Conservation (phyloP, 2,329 filamentous ascomycete species). For the Colletotrichum costaricense region DNA sequence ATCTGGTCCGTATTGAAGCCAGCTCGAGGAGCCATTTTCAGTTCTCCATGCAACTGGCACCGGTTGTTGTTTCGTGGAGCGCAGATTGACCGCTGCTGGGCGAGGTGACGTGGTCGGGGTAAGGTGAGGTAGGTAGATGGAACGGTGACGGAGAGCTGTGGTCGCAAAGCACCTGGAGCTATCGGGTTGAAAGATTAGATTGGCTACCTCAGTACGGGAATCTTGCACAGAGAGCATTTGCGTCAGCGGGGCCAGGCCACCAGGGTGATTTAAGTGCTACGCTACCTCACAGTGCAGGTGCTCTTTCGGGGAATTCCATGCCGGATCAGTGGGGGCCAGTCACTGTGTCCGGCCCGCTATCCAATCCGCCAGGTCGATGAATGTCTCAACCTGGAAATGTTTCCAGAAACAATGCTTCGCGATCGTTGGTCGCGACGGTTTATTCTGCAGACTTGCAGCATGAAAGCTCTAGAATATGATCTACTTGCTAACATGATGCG, state of each 20-base stretch:
- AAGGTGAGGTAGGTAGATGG: background rate
- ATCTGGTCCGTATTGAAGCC: constrained; percentile 82
- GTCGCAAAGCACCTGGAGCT: constrained; percentile 12
- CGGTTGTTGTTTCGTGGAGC: background rate
- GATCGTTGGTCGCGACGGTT: background rate
- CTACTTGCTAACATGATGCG: background rate
- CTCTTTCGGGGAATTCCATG: background rate
- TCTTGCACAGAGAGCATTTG: constrained; percentile 12
- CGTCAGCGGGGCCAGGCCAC: constrained; percentile 26
- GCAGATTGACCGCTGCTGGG: constrained; percentile 29
- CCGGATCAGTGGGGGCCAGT: background rate
- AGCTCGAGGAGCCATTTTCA: constrained; percentile 75
- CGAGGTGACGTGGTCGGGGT: constrained; percentile 1
- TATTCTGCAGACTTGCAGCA: background rate
- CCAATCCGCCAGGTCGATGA: background rate
- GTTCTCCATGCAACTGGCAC: constrained; percentile 57
- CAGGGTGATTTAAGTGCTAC: background rate
- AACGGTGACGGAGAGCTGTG: background rate
- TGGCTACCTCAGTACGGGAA: constrained; percentile 7
- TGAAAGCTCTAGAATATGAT: background rate
- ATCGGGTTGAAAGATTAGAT: constrained; percentile 16
- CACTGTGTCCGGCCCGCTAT: background rate
- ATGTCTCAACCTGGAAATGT: background rate
- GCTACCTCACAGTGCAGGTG: background rate
- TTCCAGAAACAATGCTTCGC: background rate